Evolutionary conservation across 73 alveolate species (phyloP).

Genomic region (Halteria grandinella): DNA sequence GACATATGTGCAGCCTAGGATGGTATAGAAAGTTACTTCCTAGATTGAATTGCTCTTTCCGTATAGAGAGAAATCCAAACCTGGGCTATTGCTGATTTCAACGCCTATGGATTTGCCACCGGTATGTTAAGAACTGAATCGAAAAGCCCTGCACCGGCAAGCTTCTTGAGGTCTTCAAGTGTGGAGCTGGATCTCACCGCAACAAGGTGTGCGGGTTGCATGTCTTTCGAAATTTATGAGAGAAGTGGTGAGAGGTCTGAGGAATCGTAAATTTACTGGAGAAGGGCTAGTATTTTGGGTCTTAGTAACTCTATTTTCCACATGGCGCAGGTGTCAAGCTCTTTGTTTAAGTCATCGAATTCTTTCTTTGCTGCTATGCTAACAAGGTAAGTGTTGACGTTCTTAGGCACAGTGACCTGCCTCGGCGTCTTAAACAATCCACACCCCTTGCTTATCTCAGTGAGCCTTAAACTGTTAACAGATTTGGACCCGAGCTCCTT

Average conservation of each 20-base stretch:
- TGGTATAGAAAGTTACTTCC: slow-evolving; percentile 76
- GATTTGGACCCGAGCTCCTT: slow-evolving; percentile 43
- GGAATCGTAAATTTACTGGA: too few species aligned
- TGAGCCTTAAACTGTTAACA: slow-evolving; percentile 3
- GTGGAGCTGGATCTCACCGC: slow-evolving; percentile 93
- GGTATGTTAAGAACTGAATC: slow-evolving; percentile 87
- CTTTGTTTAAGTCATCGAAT: too few species aligned
- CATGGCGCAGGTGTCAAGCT: too few species aligned
- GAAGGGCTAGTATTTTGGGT: too few species aligned
- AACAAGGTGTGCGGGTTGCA: too few species aligned
- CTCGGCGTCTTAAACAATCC: slow-evolving; percentile 8
- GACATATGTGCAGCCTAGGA: slow-evolving; percentile 83
- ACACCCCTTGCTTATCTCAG: neutral
- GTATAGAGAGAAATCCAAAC: slow-evolving; percentile 91
- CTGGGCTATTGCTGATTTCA: slow-evolving; percentile 70
- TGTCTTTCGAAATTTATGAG: too few species aligned
- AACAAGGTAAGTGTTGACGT: too few species aligned
- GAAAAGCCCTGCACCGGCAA: slow-evolving; percentile 95
- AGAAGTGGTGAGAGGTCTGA: too few species aligned
- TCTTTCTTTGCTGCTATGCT: too few species aligned
- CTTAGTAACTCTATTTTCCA: too few species aligned
- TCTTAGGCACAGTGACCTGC: slow-evolving; percentile 30
- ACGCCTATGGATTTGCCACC: slow-evolving; percentile 60
- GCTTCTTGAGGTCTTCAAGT: slow-evolving; percentile 87
- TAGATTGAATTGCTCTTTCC: slow-evolving; percentile 84